These are phyloP conservation scores for Cercospora berteroae DNA, from an alignment of 2,329 filamentous ascomycete genomes.

Conservation along the genomic window DNA sequence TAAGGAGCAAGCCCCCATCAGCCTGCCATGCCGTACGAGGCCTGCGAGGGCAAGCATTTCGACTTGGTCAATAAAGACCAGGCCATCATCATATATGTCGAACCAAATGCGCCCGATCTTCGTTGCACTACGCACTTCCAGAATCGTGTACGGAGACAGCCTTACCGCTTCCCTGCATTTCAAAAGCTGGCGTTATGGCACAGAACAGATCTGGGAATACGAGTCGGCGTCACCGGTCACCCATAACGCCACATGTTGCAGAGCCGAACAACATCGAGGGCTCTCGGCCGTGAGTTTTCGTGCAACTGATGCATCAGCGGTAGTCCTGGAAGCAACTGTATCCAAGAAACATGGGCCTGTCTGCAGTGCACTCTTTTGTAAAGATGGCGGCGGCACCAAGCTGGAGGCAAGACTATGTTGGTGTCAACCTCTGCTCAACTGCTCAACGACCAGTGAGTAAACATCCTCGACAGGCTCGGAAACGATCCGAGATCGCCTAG, in stretches of 20 bases:
- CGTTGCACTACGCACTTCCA: not conserved
- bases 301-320: not conserved
- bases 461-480: not conserved
- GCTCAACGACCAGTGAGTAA: not conserved
- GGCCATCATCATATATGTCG: not conserved
- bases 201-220: slow-evolving; percentile 4
- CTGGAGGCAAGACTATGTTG: not conserved
- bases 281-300: not conserved
- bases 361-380: not conserved
- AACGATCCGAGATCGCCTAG: not conserved
- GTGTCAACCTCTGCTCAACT: not conserved
- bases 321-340: not conserved
- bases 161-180: slow-evolving; percentile 9
- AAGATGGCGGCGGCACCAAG: not conserved
- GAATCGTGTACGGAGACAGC: not conserved
- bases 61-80: not conserved
- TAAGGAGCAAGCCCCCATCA: not conserved
- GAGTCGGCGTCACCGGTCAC: not conserved
- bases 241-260: slow-evolving; percentile 17
- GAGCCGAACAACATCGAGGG: not conserved
- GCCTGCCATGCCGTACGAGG: not conserved
- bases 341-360: not conserved
- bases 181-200: not conserved
- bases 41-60: not conserved
- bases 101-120: not conserved